These are phyloP conservation scores for Climacium dendroides DNA, from an alignment of 225 moss, liverwort and hornwort genomes.

Conservation along the genomic window DNA sequence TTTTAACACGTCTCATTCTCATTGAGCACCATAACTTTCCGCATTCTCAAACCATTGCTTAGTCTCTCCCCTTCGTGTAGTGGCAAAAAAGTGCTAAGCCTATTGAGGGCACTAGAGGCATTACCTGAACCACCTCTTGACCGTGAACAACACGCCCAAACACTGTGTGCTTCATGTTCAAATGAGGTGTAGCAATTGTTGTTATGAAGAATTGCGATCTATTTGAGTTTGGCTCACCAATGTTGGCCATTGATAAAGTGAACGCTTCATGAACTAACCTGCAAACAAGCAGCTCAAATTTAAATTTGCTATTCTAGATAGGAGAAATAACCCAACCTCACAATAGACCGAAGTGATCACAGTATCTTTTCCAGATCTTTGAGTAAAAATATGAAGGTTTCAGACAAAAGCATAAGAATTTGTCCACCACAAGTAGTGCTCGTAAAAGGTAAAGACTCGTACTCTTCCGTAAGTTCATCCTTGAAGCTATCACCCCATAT, in stretches of 20 bases:
- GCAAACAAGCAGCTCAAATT: not conserved
- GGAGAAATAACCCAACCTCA: not conserved
- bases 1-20: not conserved
- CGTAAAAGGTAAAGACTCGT: not conserved
- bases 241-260: constrained; percentile 70
- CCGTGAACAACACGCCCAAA: constrained; percentile 66
- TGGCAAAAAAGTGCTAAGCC: not conserved
- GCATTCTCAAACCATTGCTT: not conserved
- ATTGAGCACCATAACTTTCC: not conserved
- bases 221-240: constrained; percentile 44
- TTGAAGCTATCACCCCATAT: constrained; percentile 59
- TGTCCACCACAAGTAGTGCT: not conserved
- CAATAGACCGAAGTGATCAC: not conserved
- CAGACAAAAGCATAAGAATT: not conserved
- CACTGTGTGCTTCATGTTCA: constrained; percentile 54
- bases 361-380: not conserved
- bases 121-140: constrained; percentile 64
- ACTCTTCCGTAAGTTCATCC: constrained; percentile 58
- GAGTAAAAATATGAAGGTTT: not conserved
- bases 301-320: not conserved
- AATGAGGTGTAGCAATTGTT: constrained; percentile 47
- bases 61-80: not conserved
- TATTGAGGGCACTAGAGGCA: not conserved
- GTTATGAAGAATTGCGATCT: constrained; percentile 79
- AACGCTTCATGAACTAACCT: constrained; percentile 67